phyloP scores from a whole-genome alignment of 2,329 filamentous ascomycete species.

The Dryadomyces quercivorus region DNA sequence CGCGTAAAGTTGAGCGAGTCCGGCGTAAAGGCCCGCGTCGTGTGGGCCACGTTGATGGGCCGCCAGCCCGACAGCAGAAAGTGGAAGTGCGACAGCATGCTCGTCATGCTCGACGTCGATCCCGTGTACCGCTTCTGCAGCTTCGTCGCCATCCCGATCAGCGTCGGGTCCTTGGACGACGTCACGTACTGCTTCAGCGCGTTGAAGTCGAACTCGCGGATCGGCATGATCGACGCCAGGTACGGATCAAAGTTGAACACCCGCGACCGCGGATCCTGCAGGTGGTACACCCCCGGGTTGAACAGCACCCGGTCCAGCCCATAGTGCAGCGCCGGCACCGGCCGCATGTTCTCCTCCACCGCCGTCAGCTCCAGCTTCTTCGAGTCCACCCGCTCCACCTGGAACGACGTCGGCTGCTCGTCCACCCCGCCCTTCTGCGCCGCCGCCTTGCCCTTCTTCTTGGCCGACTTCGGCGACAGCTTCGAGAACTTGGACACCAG shows the following conservation, averaged over 20 bases:
- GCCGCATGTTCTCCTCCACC: slow-evolving; percentile 20
- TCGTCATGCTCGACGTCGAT: slow-evolving; percentile 94
- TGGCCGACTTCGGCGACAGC: not conserved
- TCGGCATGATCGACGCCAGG: slow-evolving; percentile 83
- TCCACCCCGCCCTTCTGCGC: not conserved
- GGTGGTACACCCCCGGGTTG: slow-evolving; percentile 82
- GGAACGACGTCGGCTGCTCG: not conserved
- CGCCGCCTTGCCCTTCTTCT: not conserved
- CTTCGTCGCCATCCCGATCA: slow-evolving; percentile 56
- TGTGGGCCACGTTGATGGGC: slow-evolving; percentile 48
- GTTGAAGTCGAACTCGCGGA: slow-evolving; percentile 83
- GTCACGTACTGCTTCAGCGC: slow-evolving; percentile 80
- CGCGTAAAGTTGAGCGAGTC: slow-evolving; percentile 56
- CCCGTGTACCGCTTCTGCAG: slow-evolving; percentile 73
- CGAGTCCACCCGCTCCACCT: not conserved
- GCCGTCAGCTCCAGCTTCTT: slow-evolving; percentile 18
- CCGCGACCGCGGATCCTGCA: slow-evolving; percentile 76
- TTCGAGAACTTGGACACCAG: not conserved
- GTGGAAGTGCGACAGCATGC: slow-evolving; percentile 80
- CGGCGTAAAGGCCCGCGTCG: slow-evolving; percentile 56
- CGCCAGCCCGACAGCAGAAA: slow-evolving; percentile 82
- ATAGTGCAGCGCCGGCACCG: slow-evolving; percentile 53
- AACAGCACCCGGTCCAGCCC: slow-evolving; percentile 85
- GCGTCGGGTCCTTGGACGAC: slow-evolving; percentile 67
- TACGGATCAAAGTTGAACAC: slow-evolving; percentile 98